These are phyloP conservation scores for Trichaptum fuscoviolaceum DNA, from an alignment of 768 basidiomycete genomes.

Conservation along the genomic window DNA sequence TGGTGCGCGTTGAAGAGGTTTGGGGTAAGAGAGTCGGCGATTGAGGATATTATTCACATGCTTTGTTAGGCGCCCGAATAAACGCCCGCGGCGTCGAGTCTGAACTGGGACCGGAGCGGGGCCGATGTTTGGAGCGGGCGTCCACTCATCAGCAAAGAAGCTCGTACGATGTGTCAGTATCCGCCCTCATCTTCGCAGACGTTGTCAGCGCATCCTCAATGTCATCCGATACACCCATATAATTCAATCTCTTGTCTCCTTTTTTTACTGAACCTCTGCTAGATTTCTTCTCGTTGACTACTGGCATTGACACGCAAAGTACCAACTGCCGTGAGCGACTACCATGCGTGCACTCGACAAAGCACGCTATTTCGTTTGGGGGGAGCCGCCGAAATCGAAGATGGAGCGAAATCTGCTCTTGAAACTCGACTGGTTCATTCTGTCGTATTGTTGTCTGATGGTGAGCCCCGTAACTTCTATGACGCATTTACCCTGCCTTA, in stretches of 20 bases:
- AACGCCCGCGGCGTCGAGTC: not conserved
- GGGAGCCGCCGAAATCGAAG: slow-evolving; percentile 32
- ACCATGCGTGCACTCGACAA: slow-evolving; percentile 8
- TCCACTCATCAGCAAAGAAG: not conserved
- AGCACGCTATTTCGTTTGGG: slow-evolving; percentile 28
- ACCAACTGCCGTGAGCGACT: too few species aligned
- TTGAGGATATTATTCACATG: not conserved
- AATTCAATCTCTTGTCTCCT: too few species aligned
- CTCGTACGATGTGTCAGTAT: not conserved
- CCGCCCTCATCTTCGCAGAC: not conserved
- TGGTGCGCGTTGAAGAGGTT: not conserved
- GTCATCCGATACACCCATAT: too few species aligned
- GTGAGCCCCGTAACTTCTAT: slow-evolving; percentile 23
- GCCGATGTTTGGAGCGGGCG: not conserved
- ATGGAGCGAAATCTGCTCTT: slow-evolving; percentile 47
- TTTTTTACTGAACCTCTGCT: too few species aligned
- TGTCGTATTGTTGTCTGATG: slow-evolving; percentile 70
- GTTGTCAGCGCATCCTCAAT: not conserved
- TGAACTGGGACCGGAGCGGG: not conserved
- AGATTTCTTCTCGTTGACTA: not conserved
- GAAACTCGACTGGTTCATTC: slow-evolving; percentile 62
- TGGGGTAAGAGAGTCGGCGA: not conserved
- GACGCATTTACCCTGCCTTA: slow-evolving; percentile 9
- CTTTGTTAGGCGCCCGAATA: not conserved
- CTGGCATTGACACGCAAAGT: too few species aligned